Evolutionary conservation across 805 yeast species (phyloP), one percentile per base, ranked within the genome.

Genomic region (Candida tallmaniae): DNA sequence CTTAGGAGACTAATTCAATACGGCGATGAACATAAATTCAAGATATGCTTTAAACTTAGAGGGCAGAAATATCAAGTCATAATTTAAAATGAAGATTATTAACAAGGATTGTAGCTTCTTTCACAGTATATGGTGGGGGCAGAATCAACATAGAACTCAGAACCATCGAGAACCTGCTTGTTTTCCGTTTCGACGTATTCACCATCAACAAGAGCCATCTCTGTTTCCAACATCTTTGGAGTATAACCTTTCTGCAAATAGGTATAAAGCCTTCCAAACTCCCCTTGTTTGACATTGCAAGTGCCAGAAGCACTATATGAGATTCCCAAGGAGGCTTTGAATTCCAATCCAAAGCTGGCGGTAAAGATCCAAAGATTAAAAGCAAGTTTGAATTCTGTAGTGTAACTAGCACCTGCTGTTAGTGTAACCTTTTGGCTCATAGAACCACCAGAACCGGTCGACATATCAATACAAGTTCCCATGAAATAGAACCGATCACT

Each of bases 401-500:
- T n/a, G n/a, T n/a, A n/a, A n/a, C n/a, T n/a, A n/a, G n/a, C n/a
- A n/a, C n/a, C n/a, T n/a, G n/a, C n/a, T n/a, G n/a, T n/a, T n/a
- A n/a, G n/a, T 15, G 21, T 16, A 16, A 33, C 6, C 3, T 33
- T 6, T 2, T 33, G 29, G 6, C 32, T 16, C 5, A 42, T 13
- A 21, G 27, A 27, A 9, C 41, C 42, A 7, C 34, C 29, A 11
- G 31, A 12, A 3, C 38, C 43, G 10, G 13, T 19, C 5, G 41
- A 23, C 26, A 32, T 29, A 19, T 39, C 43, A 11, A 34, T 16
- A 31, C 46, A 42, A 13, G 33, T 9, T 3, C 37, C 37, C 29
- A n/a, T 17, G 11, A 34, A 15, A 19, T 29, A 29, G 6, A 15
- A 14, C 11, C 22, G 13, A 11, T 34, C 29, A 23, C 12, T 5